A percentile compares a stretch with the other conserved stretches of the same genome.
phyloP scores from a whole-genome alignment of 2,329 filamentous ascomycete species.

The Colletotrichum liaoningense region DNA sequence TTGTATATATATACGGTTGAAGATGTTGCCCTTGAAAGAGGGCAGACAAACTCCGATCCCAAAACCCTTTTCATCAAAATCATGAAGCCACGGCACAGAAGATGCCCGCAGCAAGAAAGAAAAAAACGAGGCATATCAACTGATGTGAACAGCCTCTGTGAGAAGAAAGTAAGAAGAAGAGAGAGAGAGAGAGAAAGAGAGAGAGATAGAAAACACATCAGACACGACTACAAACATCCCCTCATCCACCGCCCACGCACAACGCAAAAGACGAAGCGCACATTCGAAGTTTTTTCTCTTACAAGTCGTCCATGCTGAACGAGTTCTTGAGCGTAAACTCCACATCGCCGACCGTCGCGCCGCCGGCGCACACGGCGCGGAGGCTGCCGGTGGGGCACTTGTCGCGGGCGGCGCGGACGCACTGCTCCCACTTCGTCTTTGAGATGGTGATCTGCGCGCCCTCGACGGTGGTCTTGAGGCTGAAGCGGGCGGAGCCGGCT shows the following conservation, averaged over 20 bases:
- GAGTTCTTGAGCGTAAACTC: conserved; percentile 45
- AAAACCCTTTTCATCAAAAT: not conserved
- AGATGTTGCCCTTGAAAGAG: not conserved
- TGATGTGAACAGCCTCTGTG: not conserved
- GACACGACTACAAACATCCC: not conserved
- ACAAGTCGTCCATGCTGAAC: conserved; percentile 13
- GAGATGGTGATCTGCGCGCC: conserved; percentile 64
- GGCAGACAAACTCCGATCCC: not conserved
- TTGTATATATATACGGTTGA: not conserved
- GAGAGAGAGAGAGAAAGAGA: not conserved
- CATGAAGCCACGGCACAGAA: not conserved
- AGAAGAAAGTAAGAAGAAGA: not conserved
- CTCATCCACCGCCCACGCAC: conserved; percentile 18
- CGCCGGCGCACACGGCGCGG: conserved; percentile 58
- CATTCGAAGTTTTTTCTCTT: not conserved
- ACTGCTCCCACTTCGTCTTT: conserved; percentile 65
- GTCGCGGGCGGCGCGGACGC: conserved; percentile 63
- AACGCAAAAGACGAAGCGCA: not conserved
- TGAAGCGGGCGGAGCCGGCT: conserved; percentile 61
- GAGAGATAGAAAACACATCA: not conserved
- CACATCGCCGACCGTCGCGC: conserved; percentile 58
- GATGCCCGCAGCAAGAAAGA: not conserved
- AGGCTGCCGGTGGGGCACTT: conserved; percentile 63
- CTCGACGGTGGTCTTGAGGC: conserved; percentile 51
- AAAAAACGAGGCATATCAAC: not conserved